Evolutionary conservation across 371 early-diverging fungal species (phyloP).

Genomic region (Edhazardia aedis): DNA sequence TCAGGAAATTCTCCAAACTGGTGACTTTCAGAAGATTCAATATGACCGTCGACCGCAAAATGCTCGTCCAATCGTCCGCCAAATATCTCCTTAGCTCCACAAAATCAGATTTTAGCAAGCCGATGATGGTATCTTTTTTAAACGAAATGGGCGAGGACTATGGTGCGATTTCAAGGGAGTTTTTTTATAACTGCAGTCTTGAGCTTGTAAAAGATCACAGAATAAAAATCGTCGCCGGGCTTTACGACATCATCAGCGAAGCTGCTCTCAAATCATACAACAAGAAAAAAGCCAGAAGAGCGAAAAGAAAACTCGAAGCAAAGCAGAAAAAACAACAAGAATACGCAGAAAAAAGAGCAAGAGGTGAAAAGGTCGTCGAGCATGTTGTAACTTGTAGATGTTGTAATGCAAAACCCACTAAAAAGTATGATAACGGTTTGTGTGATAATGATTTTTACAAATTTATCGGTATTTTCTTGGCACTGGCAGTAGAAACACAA

Average conservation of each 20-base stretch:
- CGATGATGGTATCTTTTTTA: conserved; percentile 4
- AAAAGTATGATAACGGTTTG: conserved; percentile 1
- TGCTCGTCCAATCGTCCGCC: conserved; percentile 1
- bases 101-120: neutral
- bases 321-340: neutral
- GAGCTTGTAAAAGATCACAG: conserved; percentile 13
- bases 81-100: neutral
- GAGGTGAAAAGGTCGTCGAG: too few species aligned
- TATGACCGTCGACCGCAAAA: neutral
- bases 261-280: neutral
- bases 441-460: conserved; percentile 9
- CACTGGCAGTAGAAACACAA: neutral
- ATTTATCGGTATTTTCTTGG: conserved; percentile 21
- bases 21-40: neutral
- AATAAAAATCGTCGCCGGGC: neutral
- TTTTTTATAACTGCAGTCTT: conserved; percentile 6
- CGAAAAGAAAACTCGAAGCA: neutral
- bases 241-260: conserved; percentile 6
- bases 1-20: neutral
- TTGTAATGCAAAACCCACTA: neutral
- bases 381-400: too few species aligned
- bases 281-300: too few species aligned
- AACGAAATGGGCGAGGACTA: conserved; percentile 30
- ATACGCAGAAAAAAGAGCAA: neutral
- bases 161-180: conserved; percentile 20